phyloP scores from a whole-genome alignment of 2,329 filamentous ascomycete species.

The Karstenula rhodostoma region DNA sequence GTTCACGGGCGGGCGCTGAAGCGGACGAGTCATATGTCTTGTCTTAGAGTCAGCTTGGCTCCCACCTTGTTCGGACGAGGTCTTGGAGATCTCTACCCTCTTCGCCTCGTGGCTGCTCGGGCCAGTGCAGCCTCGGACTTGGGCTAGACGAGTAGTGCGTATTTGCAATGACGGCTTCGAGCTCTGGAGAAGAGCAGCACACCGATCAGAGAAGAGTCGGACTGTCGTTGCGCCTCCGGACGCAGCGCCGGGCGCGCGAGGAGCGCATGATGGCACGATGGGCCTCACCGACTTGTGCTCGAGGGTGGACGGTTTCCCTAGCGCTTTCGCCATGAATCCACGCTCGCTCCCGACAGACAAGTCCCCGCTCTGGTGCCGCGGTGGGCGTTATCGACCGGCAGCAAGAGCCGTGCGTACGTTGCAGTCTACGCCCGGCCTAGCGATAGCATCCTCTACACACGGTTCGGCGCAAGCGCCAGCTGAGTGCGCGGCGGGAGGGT shows the following conservation, averaged over 20 bases:
- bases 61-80: slow-evolving; percentile 14
- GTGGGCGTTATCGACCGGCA: neutral
- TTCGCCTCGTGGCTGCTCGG: slow-evolving; percentile 30
- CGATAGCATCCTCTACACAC: slow-evolving; percentile 3
- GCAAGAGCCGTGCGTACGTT: neutral
- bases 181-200: neutral
- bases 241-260: neutral
- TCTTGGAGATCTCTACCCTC: slow-evolving; percentile 27
- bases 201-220: slow-evolving; percentile 6
- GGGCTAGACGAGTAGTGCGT: slow-evolving; percentile 3
- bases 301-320: slow-evolving; percentile 2
- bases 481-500: neutral
- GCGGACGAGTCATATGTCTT: slow-evolving; percentile 21
- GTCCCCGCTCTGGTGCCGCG: neutral
- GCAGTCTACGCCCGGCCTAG: neutral
- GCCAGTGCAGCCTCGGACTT: slow-evolving; percentile 19
- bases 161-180: slow-evolving; percentile 6
- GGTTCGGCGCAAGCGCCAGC: slow-evolving; percentile 5
- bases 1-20: neutral
- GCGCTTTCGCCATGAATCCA: neutral
- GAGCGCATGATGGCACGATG: neutral
- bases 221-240: neutral
- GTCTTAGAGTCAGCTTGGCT: slow-evolving; percentile 31
- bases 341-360: neutral
- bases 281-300: slow-evolving; percentile 2